A percentile compares a stretch with the other conserved stretches of the same genome.
Conservation (phyloP, 306 rosid genomes). For the Senna tora region DNA sequence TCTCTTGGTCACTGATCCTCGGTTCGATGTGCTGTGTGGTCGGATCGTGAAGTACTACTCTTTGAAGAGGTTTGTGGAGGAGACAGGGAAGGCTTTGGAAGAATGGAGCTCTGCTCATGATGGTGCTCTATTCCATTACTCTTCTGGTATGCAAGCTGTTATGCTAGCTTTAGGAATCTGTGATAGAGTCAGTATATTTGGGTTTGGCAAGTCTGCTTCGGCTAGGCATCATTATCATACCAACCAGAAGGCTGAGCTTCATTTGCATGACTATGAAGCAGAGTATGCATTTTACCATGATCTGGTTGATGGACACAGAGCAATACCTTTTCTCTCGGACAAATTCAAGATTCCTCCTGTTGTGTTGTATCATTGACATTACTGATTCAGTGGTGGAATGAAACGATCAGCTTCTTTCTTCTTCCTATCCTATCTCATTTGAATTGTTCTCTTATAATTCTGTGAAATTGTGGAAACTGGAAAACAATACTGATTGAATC, state of each 20-base stretch:
- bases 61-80: constrained; percentile 72
- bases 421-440: background rate
- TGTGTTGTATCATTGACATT: constrained; percentile 66
- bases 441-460: constrained; percentile 37
- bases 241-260: constrained; percentile 86
- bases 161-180: constrained; percentile 91
- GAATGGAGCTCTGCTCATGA: constrained; percentile 79
- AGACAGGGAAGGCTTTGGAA: constrained; percentile 66
- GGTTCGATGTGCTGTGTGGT: constrained; percentile 74
- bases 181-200: constrained; percentile 79
- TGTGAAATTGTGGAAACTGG: constrained; percentile 43
- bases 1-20: constrained; percentile 75
- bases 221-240: constrained; percentile 96
- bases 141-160: constrained; percentile 97
- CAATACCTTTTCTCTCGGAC: constrained; percentile 72
- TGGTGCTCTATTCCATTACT: constrained; percentile 79
- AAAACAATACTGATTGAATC: constrained; percentile 34
- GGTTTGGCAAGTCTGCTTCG: constrained; percentile 78
- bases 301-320: constrained; percentile 56
- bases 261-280: constrained; percentile 92
- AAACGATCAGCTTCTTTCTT: constrained; percentile 26
- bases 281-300: constrained; percentile 84
- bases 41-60: constrained; percentile 94
- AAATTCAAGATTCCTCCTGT: constrained; percentile 81
- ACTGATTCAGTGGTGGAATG: constrained; percentile 30